Base-by-base conservation (phyloP, 495 filamentous ascomycete genomes). In the Ramalina peruviana region DNA sequence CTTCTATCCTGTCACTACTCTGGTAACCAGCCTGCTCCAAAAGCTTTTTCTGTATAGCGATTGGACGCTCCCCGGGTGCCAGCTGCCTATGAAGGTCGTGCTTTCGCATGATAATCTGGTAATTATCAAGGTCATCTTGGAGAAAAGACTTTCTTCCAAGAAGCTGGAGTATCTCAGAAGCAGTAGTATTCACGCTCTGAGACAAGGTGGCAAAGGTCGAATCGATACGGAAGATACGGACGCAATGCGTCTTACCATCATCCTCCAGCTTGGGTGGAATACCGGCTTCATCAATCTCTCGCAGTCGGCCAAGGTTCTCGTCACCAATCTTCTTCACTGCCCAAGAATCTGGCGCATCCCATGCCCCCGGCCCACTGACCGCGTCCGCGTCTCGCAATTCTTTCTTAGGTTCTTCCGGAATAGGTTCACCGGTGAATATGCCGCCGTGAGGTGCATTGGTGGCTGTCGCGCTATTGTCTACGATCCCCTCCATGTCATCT, bases 311-410 rank as follows among this genome's bases (percentile, higher is more conserved):
- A 36, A 76, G 67, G 57, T 80, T 77, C 43, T 89, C 86, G 43
- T 88, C 76, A 11, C 70, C 68, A 25, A 70, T 69, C 51, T 74
- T 79, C 53, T 81, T 85, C 33, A 94, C 87, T 33, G 83, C 85
- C 89, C 89, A 96, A 63, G 86, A 92, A 61, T 95, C 89, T 11
- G 89, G 89, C 3, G 88, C 87, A 63, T 87, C 81, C 89, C 89
- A 96, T 6, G 73, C 72, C 3, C 70, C 69, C 40, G 51, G 58
- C 19, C 46, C 52, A 33, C 54, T 52, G 19, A 30, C 30, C 10
- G 66, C 69, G 48, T 65, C 67, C 45, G 54, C 50, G 56, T 61
- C 50, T 53, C 58, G 5, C 27, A 40, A 27, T 54, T 70, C 62
- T 47, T 48, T 53, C 40, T 50, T 43, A 46, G 52, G 47, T n/a